These are phyloP conservation scores for Apiospora koreana DNA, from an alignment of 2,329 filamentous ascomycete genomes.

Conservation along the genomic window DNA sequence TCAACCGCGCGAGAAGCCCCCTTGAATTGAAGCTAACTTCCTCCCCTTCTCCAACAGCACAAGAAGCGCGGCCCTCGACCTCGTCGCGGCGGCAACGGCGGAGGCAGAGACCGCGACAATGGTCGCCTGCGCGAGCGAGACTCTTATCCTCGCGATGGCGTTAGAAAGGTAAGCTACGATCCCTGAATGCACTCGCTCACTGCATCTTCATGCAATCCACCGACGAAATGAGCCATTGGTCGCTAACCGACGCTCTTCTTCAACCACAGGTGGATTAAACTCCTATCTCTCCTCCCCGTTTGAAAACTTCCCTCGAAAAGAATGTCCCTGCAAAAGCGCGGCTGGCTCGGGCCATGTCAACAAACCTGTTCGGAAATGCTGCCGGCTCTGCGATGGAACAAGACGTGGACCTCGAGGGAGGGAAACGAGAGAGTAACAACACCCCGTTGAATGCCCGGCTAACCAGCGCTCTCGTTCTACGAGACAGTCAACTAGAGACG, in stretches of 20 bases:
- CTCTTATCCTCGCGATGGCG: slow-evolving; percentile 73
- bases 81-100: slow-evolving; percentile 22
- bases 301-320: slow-evolving; percentile 27
- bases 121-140: slow-evolving; percentile 36
- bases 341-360: background rate
- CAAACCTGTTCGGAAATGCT: background rate
- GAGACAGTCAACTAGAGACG: slow-evolving; percentile 55
- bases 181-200: background rate
- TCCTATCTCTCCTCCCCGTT: slow-evolving; percentile 32
- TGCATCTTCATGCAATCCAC: background rate
- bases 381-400: slow-evolving; percentile 31
- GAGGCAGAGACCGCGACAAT: slow-evolving; percentile 13
- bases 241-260: slow-evolving; percentile 21
- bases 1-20: background rate
- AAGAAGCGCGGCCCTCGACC: slow-evolving; percentile 28
- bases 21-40: slow-evolving; percentile 12
- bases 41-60: slow-evolving; percentile 19
- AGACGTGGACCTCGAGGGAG: slow-evolving; percentile 19
- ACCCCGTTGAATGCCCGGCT: slow-evolving; percentile 42
- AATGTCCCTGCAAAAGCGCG: slow-evolving; percentile 28
- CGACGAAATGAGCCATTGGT: slow-evolving; percentile 3
- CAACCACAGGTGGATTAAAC: slow-evolving; percentile 32
- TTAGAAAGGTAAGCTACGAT: slow-evolving; percentile 69
- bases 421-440: slow-evolving; percentile 35
- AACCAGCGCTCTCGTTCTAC: slow-evolving; percentile 51